Base-by-base conservation (phyloP, 2,329 filamentous ascomycete species). In the Cladosporium austrohemisphaericum region DNA sequence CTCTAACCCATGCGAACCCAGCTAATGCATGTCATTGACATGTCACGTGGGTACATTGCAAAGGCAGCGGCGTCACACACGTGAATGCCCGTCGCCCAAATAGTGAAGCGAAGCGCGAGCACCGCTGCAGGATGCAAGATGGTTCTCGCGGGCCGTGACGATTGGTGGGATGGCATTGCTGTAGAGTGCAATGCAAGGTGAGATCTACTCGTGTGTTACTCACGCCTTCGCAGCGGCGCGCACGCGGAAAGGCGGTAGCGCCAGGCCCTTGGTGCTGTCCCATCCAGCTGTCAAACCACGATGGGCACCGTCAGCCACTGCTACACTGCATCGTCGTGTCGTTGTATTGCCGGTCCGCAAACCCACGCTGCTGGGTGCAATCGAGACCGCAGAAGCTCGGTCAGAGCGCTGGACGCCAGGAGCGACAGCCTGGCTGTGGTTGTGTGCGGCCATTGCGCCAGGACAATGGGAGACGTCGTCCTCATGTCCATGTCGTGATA, bases 1-100 rank as follows among this genome's bases (percentile, higher is more conserved):
- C 14, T 5, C n/a, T 13, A 33, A 14, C 29, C 28, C 29, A 22
- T 33, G 28, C 26, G 41, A 25, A 33, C 41, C 19, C 18, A 38
- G 44, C 44, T 31, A 26, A 47, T 38, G 33, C 44, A 38, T 47
- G 44, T 31, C 44, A 47, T 31, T 47, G 44, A 38, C 44, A 47
- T 47, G 44, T 47, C 44, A 47, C 44, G 44, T 47, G 33, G 33
- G 16, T 14, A 10, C 6, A 29, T 33, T 22, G 44, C n/a, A 31
- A 26, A 18, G 25, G 23, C 25, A 16, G 43, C 33, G 25, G 32
- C 25, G 33, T 37, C 23, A 20, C 32, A 47, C 44, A 29, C 14
- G 33, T 18, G n/a, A 9, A 38, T 25, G 36, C 19, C 19, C 10
- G 36, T 13, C 16, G 36, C 36, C 10, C 19, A 20, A 38, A 38